Percentiles rank a stretch among this genome's conserved stretches.
These are phyloP conservation scores for Penicillium sp. DNA, from an alignment of 2,329 filamentous ascomycete species.

Conservation along the genomic window DNA sequence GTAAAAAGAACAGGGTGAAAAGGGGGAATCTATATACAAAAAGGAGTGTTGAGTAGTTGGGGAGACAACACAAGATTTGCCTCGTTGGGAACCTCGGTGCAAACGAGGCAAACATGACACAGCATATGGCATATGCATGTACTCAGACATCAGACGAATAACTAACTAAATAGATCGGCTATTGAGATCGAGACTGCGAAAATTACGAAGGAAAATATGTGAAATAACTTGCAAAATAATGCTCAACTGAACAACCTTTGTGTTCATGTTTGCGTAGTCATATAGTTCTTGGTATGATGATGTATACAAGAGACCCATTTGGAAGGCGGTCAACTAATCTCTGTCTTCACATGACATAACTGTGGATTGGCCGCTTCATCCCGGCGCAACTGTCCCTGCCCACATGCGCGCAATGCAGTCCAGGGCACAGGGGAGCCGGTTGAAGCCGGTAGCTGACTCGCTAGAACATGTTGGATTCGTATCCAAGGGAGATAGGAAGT, in stretches of 20 bases:
- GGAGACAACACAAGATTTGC: constrained; percentile 24
- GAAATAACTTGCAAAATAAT: too few relatives aligned
- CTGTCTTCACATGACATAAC: background rate
- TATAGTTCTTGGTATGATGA: too few relatives aligned
- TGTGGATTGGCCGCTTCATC: constrained; percentile 1
- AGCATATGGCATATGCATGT: background rate
- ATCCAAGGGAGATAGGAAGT: constrained; percentile 91
- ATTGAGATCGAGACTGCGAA: too few relatives aligned
- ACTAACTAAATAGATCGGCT: too few relatives aligned
- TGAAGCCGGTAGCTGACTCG: constrained; percentile 78
- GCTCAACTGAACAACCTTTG: too few relatives aligned
- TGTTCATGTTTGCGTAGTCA: too few relatives aligned
- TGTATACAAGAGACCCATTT: background rate
- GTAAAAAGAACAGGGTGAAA: constrained; percentile 6
- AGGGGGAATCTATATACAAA: constrained; percentile 13
- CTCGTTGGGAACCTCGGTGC: constrained; percentile 34
- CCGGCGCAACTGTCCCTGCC: constrained; percentile 16
- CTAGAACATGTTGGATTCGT: constrained; percentile 83
- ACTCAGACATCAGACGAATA: background rate
- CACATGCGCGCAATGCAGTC: constrained; percentile 27
- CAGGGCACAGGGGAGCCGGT: constrained; percentile 48
- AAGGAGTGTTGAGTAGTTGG: constrained; percentile 35
- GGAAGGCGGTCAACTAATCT: background rate
- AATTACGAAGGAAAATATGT: too few relatives aligned
- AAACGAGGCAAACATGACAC: constrained; percentile 27